Evolutionary conservation across 2,329 filamentous ascomycete genomes (phyloP).

Genomic region (Fusarium aywerte): DNA sequence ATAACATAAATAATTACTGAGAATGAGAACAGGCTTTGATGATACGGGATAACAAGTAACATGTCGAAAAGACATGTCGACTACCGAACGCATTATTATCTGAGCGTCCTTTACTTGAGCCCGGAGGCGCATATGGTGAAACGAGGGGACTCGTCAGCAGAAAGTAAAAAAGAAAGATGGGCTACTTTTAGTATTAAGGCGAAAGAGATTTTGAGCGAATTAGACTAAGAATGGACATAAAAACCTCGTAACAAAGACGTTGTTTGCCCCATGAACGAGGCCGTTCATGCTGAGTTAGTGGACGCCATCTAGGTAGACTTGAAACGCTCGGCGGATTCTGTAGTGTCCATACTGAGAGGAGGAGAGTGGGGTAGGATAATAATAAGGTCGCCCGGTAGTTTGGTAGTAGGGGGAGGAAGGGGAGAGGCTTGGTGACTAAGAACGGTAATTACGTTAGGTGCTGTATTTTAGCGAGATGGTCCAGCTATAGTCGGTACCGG

Average conservation of each 20-base stretch:
- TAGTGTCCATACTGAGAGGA: slow-evolving; percentile 16
- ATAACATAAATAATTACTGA: background rate
- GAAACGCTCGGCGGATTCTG: slow-evolving; percentile 40
- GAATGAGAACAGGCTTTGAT: background rate
- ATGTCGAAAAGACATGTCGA: slow-evolving; percentile 25
- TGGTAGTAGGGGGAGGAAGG: slow-evolving; percentile 21
- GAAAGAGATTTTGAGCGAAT: slow-evolving; percentile 13
- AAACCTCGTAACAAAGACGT: slow-evolving; percentile 14
- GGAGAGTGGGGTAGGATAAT: background rate
- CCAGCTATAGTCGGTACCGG: background rate
- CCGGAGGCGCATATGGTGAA: slow-evolving; percentile 21
- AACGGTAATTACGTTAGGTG: slow-evolving; percentile 11
- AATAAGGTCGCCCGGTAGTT: slow-evolving; percentile 12
- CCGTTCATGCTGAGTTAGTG: background rate
- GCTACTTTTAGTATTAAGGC: background rate
- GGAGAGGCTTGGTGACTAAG: slow-evolving; percentile 1
- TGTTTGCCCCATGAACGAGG: slow-evolving; percentile 12
- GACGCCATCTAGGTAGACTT: slow-evolving; percentile 18
- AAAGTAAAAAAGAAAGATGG: background rate
- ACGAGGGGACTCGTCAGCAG: slow-evolving; percentile 13
- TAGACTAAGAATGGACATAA: slow-evolving; percentile 1
- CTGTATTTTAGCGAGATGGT: slow-evolving; percentile 1
- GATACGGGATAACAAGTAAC: slow-evolving; percentile 29
- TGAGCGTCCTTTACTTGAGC: background rate
- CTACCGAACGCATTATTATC: background rate